These are phyloP conservation scores for Scheffersomyces ergatensis DNA, from an alignment of 805 yeast genomes.

Conservation along the genomic window DNA sequence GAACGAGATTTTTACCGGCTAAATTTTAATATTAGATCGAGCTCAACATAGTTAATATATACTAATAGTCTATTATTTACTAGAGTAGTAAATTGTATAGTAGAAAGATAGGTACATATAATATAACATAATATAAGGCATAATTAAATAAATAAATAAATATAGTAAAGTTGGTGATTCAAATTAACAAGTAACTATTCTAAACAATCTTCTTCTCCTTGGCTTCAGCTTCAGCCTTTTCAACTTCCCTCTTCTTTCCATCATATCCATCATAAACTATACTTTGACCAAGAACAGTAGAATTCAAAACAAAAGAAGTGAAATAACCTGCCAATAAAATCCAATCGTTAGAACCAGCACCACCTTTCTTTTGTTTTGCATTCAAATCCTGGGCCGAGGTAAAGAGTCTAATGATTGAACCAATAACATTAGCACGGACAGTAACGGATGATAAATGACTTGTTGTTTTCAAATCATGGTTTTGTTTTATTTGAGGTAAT, in stretches of 20 bases:
- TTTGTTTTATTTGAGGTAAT: constrained; percentile 37
- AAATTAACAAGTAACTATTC: too few species aligned
- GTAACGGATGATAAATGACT: constrained; percentile 35
- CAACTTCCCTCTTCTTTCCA: background rate
- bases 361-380: constrained; percentile 13
- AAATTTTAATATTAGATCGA: too few species aligned
- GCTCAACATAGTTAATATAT: too few species aligned
- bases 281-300: constrained; percentile 35
- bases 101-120: too few species aligned
- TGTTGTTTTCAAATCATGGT: constrained; percentile 32
- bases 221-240: constrained; percentile 7
- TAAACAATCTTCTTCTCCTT: constrained; percentile 6
- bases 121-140: too few species aligned
- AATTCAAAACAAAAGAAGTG: constrained; percentile 32
- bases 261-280: constrained; percentile 20
- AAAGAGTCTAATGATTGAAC: constrained; percentile 37
- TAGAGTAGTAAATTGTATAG: too few species aligned
- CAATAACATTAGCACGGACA: constrained; percentile 39
- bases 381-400: constrained; percentile 33
- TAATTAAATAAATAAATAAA: background rate
- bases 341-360: constrained; percentile 20
- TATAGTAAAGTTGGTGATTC: background rate
- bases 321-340: constrained; percentile 39
- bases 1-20: too few species aligned
- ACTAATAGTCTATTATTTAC: too few species aligned